Conservation (phyloP, 2,329 filamentous ascomycete species). For the Corniculantispora saksenae region DNA sequence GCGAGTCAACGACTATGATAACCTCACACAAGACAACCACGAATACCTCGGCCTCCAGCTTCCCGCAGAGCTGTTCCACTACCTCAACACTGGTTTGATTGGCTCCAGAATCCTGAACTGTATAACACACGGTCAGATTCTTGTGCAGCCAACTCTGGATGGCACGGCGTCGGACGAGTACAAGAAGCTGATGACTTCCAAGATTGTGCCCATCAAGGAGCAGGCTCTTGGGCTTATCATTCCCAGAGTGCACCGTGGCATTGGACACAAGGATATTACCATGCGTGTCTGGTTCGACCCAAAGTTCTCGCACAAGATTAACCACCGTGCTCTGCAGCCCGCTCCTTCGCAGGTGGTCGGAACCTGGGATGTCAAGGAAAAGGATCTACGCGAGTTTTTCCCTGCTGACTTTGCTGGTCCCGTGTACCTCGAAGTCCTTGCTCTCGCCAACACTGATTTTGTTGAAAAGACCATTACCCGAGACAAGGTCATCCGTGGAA, state of each 20-base stretch:
- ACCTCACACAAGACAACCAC: conserved; percentile 79
- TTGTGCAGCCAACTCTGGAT: conserved; percentile 82
- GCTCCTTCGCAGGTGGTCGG: conserved; percentile 49
- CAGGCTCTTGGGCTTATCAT: conserved; percentile 77
- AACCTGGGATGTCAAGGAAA: conserved; percentile 74
- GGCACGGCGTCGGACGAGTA: conserved; percentile 80
- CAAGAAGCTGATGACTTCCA: conserved; percentile 71
- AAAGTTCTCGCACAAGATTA: conserved; percentile 67
- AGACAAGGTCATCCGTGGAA: conserved; percentile 60
- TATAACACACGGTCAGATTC: conserved; percentile 76
- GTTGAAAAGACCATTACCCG: conserved; percentile 66
- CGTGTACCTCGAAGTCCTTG: conserved; percentile 61
- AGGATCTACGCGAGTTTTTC: conserved; percentile 50
- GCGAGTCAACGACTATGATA: conserved; percentile 69
- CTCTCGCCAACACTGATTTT: conserved; percentile 70
- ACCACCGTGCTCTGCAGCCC: conserved; percentile 53
- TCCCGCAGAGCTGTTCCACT: conserved; percentile 87
- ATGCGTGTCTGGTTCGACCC: conserved; percentile 84
- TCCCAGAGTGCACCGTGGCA: conserved; percentile 78
- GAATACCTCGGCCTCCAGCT: conserved; percentile 89
- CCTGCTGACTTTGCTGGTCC: conserved; percentile 42
- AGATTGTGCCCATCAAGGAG: conserved; percentile 73
- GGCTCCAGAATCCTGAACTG: conserved; percentile 77
- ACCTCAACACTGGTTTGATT: conserved; percentile 81
- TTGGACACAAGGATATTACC: conserved; percentile 75